Base-by-base conservation (phyloP, 768 basidiomycete genomes). In the Lanmaoa rubissima region DNA sequence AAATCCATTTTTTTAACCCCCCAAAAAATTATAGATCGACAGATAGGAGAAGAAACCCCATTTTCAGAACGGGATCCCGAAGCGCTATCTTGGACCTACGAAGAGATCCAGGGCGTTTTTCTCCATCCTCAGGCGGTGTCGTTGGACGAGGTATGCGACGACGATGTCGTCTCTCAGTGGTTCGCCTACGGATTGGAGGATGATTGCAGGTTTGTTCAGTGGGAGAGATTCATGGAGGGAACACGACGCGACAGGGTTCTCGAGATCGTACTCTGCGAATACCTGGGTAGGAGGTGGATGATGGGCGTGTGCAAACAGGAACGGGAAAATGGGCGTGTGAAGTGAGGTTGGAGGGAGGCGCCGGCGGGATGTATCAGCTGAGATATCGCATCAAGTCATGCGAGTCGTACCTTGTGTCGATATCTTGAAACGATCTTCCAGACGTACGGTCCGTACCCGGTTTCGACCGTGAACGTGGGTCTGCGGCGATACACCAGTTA, bases 141-240 rank as follows among this genome's bases (percentile, higher is more conserved):
- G 64, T 26, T 71, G 71, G 13, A 71, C 35, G 26, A 69, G 43
- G 52, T 73, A 71, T 10, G 61, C 63, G 16, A 73, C 55, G 13
- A 68, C 53, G 38, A 73, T 59, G 8, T 69, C 71, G n/a, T 71
- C 71, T 26, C 70, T 57, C 13, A 71, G 53, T 5, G 65, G 65
- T 50, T 71, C 70, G 3, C 64, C 65, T 16, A 41, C 28, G 8
- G 57, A 55, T 34, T 69, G 61, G 16, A 73, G 45, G 28, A 66
- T 13, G 31, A 71, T 54, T 2, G 65, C 66, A 0, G 67, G 71
- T 24, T 57, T 53, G 17, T n/a, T 28, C 1, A 13, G 17, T 4
- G 58, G 40, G 31, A 51, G 47, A 1, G 57, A 46, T 9, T 26
- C 46, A 11, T 65, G 48, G 34, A 67, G 57, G 45, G 61, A 53